Percentiles rank a stretch among this genome's conserved stretches.
phyloP scores from a whole-genome alignment of 2,329 filamentous ascomycete genomes.

The Fusarium papillatum region DNA sequence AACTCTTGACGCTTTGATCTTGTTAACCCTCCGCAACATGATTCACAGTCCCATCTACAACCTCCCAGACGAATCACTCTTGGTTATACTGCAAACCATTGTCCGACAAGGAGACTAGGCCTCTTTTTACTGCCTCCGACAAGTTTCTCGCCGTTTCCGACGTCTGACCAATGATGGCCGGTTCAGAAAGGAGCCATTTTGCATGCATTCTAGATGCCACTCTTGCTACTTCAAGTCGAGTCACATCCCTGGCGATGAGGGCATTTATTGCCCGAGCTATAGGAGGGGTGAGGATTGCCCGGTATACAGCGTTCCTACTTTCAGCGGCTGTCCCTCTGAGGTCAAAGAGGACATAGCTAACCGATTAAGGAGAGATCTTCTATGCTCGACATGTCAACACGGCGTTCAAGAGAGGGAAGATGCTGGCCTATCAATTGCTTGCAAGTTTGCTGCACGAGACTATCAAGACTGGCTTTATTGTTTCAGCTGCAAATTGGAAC shows the following conservation, averaged over 20 bases:
- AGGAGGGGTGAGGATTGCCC: not conserved
- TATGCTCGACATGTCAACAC: not conserved
- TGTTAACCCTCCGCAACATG: not conserved
- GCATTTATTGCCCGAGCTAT: not conserved
- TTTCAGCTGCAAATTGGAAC: not conserved
- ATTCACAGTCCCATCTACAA: not conserved
- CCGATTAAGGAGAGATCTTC: not conserved
- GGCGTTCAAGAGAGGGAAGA: not conserved
- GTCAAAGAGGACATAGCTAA: not conserved
- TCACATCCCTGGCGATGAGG: not conserved
- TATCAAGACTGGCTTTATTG: not conserved
- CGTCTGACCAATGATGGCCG: not conserved
- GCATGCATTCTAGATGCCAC: not conserved
- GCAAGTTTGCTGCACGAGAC: not conserved
- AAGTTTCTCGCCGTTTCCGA: not conserved
- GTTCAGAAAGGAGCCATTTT: not conserved
- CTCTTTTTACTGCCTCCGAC: not conserved
- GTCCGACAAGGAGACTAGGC: not conserved
- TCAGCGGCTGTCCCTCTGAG: not conserved
- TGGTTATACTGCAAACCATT: not conserved
- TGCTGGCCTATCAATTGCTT: not conserved
- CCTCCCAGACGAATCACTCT: not conserved
- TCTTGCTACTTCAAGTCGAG: not conserved
- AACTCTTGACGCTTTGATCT: not conserved
- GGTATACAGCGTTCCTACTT: not conserved